phyloP scores from a whole-genome alignment of 441 rosid genomes.

The Daphne laureola region DNA sequence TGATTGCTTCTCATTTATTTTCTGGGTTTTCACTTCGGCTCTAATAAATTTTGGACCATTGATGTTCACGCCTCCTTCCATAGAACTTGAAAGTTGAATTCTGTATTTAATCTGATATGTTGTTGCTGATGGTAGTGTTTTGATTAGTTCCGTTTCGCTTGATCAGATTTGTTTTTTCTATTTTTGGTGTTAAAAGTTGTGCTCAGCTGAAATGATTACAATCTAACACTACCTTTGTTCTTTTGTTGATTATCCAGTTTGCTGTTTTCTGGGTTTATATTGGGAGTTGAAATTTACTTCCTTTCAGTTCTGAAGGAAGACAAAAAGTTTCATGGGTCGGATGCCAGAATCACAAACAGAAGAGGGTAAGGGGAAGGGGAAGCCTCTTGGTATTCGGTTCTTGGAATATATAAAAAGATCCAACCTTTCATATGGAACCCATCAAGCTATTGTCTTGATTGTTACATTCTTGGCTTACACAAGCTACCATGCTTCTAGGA shows the following conservation, averaged over 20 bases:
- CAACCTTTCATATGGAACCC: conserved; percentile 51
- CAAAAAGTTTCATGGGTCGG: conserved; percentile 43
- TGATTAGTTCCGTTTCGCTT: background rate
- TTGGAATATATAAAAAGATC: conserved; percentile 39
- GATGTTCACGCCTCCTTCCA: too few relatives aligned
- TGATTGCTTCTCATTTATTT: too few relatives aligned
- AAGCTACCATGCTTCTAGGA: conserved; percentile 76
- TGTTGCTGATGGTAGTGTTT: background rate
- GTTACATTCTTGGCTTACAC: conserved; percentile 76
- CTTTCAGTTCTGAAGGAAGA: conserved; percentile 10
- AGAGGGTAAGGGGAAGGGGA: conserved; percentile 23
- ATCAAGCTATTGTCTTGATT: conserved; percentile 73
- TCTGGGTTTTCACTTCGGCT: too few relatives aligned
- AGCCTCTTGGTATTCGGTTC: conserved; percentile 59
- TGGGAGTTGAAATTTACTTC: conserved; percentile 11
- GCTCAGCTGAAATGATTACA: conserved; percentile 1
- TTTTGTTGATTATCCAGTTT: conserved; percentile 16
- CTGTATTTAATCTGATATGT: background rate
- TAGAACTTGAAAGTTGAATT: too few relatives aligned
- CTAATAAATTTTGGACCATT: too few relatives aligned
- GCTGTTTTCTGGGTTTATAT: conserved; percentile 10
- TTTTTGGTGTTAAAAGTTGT: background rate
- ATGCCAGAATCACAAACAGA: conserved; percentile 20
- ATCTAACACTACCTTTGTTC: conserved; percentile 12
- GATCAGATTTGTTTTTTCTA: background rate